These are phyloP conservation scores for Aureobasidium subglaciale DNA, from an alignment of 2,329 filamentous ascomycete species.

Conservation along the genomic window DNA sequence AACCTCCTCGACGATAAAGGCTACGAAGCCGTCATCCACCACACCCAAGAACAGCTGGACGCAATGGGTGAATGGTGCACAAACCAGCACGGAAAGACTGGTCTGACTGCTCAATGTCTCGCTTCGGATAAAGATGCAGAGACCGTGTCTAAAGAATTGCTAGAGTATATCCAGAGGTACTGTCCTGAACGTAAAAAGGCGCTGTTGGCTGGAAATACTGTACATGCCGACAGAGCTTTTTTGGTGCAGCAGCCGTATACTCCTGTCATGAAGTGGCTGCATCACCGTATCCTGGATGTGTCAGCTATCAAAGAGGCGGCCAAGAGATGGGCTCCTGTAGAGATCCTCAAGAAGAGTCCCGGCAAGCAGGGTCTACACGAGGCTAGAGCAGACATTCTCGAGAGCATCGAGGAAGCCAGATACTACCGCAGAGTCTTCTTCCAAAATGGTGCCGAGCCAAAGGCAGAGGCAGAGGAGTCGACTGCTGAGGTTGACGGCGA, in stretches of 20 bases:
- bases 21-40: conserved; percentile 74
- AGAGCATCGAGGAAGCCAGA: conserved; percentile 86
- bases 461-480: not conserved
- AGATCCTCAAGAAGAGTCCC: conserved; percentile 56
- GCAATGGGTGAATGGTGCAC: conserved; percentile 88
- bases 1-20: conserved; percentile 67
- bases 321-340: conserved; percentile 66
- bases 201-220: conserved; percentile 82
- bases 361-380: conserved; percentile 71
- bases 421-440: conserved; percentile 75
- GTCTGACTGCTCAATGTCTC: conserved; percentile 70
- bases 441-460: conserved; percentile 19
- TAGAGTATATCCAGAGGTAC: conserved; percentile 68
- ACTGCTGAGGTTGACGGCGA: not conserved
- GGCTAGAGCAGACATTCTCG: conserved; percentile 81
- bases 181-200: conserved; percentile 61
- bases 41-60: conserved; percentile 61
- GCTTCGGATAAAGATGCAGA: conserved; percentile 65
- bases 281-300: conserved; percentile 88
- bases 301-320: conserved; percentile 88
- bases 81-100: conserved; percentile 69
- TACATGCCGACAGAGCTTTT: conserved; percentile 84
- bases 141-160: conserved; percentile 63
- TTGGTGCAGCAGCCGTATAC: conserved; percentile 67
- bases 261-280: conserved; percentile 65